Evolutionary conservation across 2,329 filamentous ascomycete genomes (phyloP), one percentile per base, ranked within the genome.

Genomic region (Immersiporthe knoxdaviesiana): DNA sequence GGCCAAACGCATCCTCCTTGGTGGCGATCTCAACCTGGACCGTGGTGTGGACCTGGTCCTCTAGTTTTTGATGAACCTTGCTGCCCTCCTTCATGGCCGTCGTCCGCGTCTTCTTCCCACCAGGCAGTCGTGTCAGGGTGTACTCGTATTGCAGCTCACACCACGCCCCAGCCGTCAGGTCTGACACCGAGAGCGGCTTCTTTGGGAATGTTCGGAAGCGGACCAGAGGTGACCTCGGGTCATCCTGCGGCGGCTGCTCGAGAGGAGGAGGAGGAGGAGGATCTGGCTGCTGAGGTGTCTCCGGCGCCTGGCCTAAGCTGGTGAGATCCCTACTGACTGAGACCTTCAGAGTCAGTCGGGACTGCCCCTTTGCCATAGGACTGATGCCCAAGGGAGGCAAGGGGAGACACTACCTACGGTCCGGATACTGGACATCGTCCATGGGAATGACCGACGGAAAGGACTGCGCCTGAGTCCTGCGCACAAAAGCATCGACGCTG

Each of bases 71-170:
- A 74, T 99, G 96, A 14, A 98, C 88, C 50, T 85, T 88, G 50
- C 88, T 90, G 0, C 96, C 96, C 66, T 88, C 86, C 77, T 90
- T 91, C 96, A 99, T 99, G 0, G 93, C 93, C 2, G 87, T 79
- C 0, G 94, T 98, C 44, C 84, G 84, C 66, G 87, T 91, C 77
- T 92, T 94, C 68, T 87, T 88, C 0, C 95, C 96, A 76, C 91
- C 83, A 0, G 85, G 86, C 4, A 88, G 88, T 67, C 88, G 90
- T 3, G 90, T 92, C 67, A 99, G 84, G 0, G 89, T 92, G 80
- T 97, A 97, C 84, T 90, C 94, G 75, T 97, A 97, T 78, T 98
- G 94, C 70, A 98, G 79, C 79, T 99, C 95, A 78, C 96, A 99
- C 96, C 96, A 99, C 10, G 94, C 91, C 2, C 94, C 94, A 1